Base-by-base conservation (phyloP, 306 rosid species). In the Vicia faba region DNA sequence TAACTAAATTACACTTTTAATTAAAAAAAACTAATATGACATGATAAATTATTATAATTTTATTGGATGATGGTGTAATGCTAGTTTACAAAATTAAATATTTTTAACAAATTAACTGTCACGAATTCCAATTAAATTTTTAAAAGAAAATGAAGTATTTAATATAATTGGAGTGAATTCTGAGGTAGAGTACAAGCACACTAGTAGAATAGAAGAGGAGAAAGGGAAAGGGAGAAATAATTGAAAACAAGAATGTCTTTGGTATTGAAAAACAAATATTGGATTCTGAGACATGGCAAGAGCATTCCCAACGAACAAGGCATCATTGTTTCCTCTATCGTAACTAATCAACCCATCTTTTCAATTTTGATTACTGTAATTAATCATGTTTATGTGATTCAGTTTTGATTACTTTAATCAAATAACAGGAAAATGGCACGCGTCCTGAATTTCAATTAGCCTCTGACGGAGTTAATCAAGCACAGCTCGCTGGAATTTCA, bases 231-330 rank as follows among this genome's bases (percentile, higher is more conserved):
- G 7, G 18, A 64, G 61, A 54, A 46, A 7, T 0, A 8, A 5
- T n/a, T 58, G 43, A 33, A 53, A 18, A 6, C 15, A 60, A 7
- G 15, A 36, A 71, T 76, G 80, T 57, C n/a, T 0, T 18, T 1
- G 29, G 60, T 3, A 16, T 8, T 26, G 0, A 77, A 58, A 73
- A 87, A 92, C 84, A 68, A 76, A 45, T 89, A 84, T 79, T 87
- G 96, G 98, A 40, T 89, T 61, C 44, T 92, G 82, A 81, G 96
- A 80, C 98, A 87, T 66, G 96, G 98, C 69, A 87, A 82, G 81
- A 89, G 96, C 89, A 84, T 92, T 75, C 96, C 98, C 5, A 87
- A 92, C 45, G 89, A 87, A 74, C 84, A 64, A 66, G 91, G 96
- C 80, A 75, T 92, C 46, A 78, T 92, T 26, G 96, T 92, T 70